Percentiles rank a stretch among this genome's conserved stretches.
Evolutionary conservation across 257 asterid genomes (phyloP).

Genomic region (Solanum arcanum): DNA sequence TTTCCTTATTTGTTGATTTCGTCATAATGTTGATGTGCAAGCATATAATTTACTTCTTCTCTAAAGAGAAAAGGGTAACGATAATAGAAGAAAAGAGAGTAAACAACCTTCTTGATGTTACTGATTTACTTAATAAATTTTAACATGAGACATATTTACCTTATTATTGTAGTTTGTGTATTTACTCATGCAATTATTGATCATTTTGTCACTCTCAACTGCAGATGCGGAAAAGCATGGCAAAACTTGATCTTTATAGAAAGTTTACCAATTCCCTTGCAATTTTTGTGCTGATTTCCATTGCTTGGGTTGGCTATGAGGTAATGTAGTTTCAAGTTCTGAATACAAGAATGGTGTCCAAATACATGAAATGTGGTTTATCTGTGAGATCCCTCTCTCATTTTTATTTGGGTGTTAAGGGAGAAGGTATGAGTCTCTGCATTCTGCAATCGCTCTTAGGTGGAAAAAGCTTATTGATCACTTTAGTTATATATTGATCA

Average conservation of each 20-base stretch:
- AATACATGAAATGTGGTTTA: neutral
- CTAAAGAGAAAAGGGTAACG: neutral
- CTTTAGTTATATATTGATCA: neutral
- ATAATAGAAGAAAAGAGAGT: neutral
- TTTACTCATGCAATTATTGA: neutral
- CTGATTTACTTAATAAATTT: neutral
- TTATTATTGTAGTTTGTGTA: neutral
- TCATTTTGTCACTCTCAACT: neutral
- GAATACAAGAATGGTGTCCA: neutral
- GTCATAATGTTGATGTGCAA: neutral
- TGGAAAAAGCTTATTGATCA: neutral
- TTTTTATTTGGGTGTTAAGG: neutral
- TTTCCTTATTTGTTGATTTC: neutral
- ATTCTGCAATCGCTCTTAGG: neutral
- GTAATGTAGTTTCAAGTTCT: constrained; percentile 10
- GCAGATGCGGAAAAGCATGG: constrained; percentile 23
- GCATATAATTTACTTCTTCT: neutral
- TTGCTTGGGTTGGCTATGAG: constrained; percentile 46
- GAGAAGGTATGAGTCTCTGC: neutral
- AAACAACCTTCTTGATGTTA: neutral
- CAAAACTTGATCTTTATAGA: constrained; percentile 27
- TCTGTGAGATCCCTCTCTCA: neutral
- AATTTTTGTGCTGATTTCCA: constrained; percentile 29
- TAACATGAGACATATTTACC: neutral
- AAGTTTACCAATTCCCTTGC: constrained; percentile 35